Evolutionary conservation across 768 basidiomycete species (phyloP).

Genomic region (Nevesoporus exiguus): DNA sequence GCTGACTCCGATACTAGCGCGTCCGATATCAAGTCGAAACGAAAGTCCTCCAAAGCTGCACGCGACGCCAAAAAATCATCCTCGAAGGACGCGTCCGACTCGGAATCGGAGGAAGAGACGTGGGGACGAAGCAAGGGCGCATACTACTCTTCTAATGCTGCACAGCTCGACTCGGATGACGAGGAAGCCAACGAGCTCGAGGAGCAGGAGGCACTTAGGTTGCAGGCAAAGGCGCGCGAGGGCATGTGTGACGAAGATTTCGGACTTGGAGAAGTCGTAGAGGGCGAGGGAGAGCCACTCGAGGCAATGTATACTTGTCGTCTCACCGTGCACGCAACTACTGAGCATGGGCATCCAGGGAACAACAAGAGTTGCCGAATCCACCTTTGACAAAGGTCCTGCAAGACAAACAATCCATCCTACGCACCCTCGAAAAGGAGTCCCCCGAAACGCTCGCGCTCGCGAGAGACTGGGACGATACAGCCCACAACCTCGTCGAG

Average conservation of each 20-base stretch:
- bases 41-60: constrained; percentile 7
- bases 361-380: constrained; percentile 3
- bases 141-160: constrained; percentile 87
- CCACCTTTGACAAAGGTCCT: constrained; percentile 32
- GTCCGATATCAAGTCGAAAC: constrained; percentile 10
- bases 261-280: constrained; percentile 64
- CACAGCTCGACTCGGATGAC: constrained; percentile 75
- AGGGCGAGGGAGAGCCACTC: constrained; percentile 29
- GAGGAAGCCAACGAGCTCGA: constrained; percentile 89
- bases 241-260: constrained; percentile 77
- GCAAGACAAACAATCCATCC: constrained; percentile 54
- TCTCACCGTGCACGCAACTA: not conserved
- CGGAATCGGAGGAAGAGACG: constrained; percentile 48
- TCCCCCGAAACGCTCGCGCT: constrained; percentile 78
- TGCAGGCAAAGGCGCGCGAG: constrained; percentile 75
- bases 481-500: constrained; percentile 49
- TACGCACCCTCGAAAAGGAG: constrained; percentile 70
- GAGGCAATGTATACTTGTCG: constrained; percentile 27
- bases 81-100: constrained; percentile 13
- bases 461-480: constrained; percentile 81
- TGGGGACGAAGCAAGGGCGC: constrained; percentile 81
- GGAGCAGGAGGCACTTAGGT: constrained; percentile 77
- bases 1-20: not conserved
- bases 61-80: constrained; percentile 13
- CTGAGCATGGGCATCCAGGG: constrained; percentile 18